Evolutionary conservation across 2,329 filamentous ascomycete genomes (phyloP), one percentile per base, ranked within the genome.

Genomic region (Ophiostoma pallidulum): DNA sequence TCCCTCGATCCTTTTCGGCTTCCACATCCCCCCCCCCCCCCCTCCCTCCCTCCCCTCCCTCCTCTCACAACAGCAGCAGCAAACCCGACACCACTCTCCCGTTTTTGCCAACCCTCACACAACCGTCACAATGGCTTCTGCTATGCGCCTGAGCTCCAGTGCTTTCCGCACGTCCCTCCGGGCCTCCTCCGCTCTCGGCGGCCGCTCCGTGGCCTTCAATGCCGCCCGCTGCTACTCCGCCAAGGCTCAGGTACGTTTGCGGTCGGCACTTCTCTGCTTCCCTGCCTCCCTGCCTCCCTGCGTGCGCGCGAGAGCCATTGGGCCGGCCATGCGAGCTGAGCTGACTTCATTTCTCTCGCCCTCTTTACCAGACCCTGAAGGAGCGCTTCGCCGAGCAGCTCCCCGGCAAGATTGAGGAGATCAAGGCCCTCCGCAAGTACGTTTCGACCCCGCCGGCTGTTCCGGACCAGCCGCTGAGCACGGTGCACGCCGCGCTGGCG

Each of bases 371-470:
- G 92, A 89, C 89, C 60, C 74, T 98, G 66, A 98, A 98, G 78
- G 92, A 98, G 70, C 91, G 89, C 66, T 97, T 98, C 70, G 91
- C 91, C 66, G 90, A 92, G 69, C 84, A 91, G 64, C 78, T 98
- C 55, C 92, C 92, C 61, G 88, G 83, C 68, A 94, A 97, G 81
- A 84, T 96, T 66, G 92, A 98, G 75, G 87, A 97, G 81, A 89
- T 98, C 77, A 98, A 98, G 87, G 82, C 88, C 70, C 83, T 98
- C 64, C 82, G 88, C 70, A 96, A 96, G 88, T 94, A 76, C 67
- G 84, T 71, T 28, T 28, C 24, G 24, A 28, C 5, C 24, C 24
- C 24, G 5, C n/a, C n/a, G n/a, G n/a, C n/a, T n/a, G n/a, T n/a
- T n/a, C n/a, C n/a, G n/a, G n/a, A n/a, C n/a, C n/a, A n/a, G n/a